Percentiles rank a stretch among this genome's conserved stretches.
Conservation (phyloP, 805 yeast genomes). For the Spathaspora hagerdaliae region DNA sequence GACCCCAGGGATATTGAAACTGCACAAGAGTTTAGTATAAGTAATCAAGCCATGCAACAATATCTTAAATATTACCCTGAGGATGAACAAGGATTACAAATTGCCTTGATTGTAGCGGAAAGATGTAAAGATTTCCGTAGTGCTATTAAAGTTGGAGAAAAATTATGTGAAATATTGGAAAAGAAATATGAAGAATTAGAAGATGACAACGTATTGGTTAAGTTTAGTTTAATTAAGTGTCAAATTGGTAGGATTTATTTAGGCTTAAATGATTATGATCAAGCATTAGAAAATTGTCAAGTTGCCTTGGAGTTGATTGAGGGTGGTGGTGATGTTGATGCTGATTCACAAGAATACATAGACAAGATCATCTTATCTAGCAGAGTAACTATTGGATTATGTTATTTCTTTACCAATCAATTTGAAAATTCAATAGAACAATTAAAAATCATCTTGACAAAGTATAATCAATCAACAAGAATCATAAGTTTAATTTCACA, state of each 20-base stretch:
- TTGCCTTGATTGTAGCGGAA: slow-evolving; percentile 59
- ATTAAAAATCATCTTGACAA: slow-evolving; percentile 55
- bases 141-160: slow-evolving; percentile 47
- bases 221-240: slow-evolving; percentile 58
- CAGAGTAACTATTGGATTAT: slow-evolving; percentile 67
- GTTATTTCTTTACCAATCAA: slow-evolving; percentile 58
- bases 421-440: slow-evolving; percentile 65
- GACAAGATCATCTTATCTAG: slow-evolving; percentile 49
- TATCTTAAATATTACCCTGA: slow-evolving; percentile 60
- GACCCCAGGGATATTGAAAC: slow-evolving; percentile 54
- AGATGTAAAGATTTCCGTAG: slow-evolving; percentile 58
- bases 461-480: slow-evolving; percentile 54
- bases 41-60: slow-evolving; percentile 61
- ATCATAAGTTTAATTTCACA: slow-evolving; percentile 75
- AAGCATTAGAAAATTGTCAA: slow-evolving; percentile 60
- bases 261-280: slow-evolving; percentile 52
- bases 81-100: slow-evolving; percentile 53
- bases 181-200: slow-evolving; percentile 54
- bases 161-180: slow-evolving; percentile 50
- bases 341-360: slow-evolving; percentile 6
- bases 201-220: slow-evolving; percentile 39
- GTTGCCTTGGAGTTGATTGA: slow-evolving; percentile 48
- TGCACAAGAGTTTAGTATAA: slow-evolving; percentile 62
- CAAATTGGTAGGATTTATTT: slow-evolving; percentile 70
- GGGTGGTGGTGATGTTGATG: slow-evolving; percentile 29